Evolutionary conservation across 73 alveolate genomes (phyloP), one percentile per base, ranked within the genome.

Genomic region (Loxodes magnus): DNA sequence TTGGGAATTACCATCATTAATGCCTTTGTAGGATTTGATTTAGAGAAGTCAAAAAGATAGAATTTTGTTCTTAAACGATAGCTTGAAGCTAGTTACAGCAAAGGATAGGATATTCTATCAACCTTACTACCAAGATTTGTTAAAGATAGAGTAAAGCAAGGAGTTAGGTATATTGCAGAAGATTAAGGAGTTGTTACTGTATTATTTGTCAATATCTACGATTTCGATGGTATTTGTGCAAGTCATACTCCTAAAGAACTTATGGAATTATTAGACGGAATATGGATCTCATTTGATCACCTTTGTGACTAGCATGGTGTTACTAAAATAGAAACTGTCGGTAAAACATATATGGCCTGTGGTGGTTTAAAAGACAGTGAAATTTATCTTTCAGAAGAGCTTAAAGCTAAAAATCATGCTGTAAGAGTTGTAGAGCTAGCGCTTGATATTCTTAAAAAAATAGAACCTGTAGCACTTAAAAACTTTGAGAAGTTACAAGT

Each of bases 261-360:
- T 10, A 55, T 62, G 9, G 87, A 33, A 1, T 33, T 65, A 27
- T 43, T 83, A 2, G 91, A 83, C 60, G 64, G 64, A 25, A 27
- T 83, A n/a, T 83, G 51, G 50, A 72, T 66, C 34, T 62, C 76
- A 3, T 83, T 77, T 28, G 95, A 83, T 49, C 60, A 67, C 48
- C 63, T 79, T 15, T 60, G 87, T 34, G 66, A 67, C 20, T 10
- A 43, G 10, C 74, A 67, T 41, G 44, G 44, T 39, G 71, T 65
- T 5, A 22, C 43, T 6, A 65, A 65, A 21, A 83, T 83, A n/a
- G 95, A 83, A 56, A 83, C 95, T 3, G 91, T 83, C 3, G 90
- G 90, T 2, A 69, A 71, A 37, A 74, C 90, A 4, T 83, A 83
- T 54, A 67, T 83, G 79, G 82, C 87, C 6, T 79, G 88, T 6